Base-by-base conservation (phyloP, 2,329 filamentous ascomycete genomes). In the Curvularia sp. region DNA sequence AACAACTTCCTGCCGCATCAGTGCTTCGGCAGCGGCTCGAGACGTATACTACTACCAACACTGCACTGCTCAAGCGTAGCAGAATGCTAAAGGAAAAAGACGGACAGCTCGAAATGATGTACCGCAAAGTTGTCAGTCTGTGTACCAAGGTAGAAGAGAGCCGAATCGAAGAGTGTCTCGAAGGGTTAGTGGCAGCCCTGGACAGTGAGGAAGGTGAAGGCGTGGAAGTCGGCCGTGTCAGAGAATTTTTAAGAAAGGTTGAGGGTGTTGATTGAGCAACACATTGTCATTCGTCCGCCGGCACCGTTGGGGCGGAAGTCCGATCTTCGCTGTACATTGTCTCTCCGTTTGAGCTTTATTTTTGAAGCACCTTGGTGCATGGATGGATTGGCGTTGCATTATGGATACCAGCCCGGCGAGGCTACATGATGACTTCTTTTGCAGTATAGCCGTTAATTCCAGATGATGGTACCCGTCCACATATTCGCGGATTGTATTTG, bases 91-190 rank as follows among this genome's bases (percentile, higher is more conserved):
- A 92, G 74, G 88, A 89, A 28, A 88, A 91, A 59, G 94, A 92
- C 67, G 89, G 88, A 4, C 93, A 97, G 53, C 83, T 96, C 3
- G 94, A 97, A 71, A 83, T 89, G 65, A 92, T 95, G 77, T 97
- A 97, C 74, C 86, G 93, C 25, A 90, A 89, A 65, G 91, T 98
- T 28, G 92, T 99, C 23, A 88, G 90, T 53, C 81, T 97, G 12
- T 97, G 94, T 74, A 96, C 93, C 0, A 88, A 87, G 8, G 90
- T 93, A 32, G 84, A 87, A 0, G 92, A 96, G 61, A 83, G 84
- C 8, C 86, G 92, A 57, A 90, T 98, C 13, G 95, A 98, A 67
- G 86, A 86, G 56, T 86, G 93, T 50, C 82, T 97, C 0, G 91
- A 92, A 51, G 87, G 88, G 2, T 81, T 99, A 42, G 86, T 96